phyloP scores from a whole-genome alignment of 345 rosid species.

The Arabidopsis arenosa region DNA sequence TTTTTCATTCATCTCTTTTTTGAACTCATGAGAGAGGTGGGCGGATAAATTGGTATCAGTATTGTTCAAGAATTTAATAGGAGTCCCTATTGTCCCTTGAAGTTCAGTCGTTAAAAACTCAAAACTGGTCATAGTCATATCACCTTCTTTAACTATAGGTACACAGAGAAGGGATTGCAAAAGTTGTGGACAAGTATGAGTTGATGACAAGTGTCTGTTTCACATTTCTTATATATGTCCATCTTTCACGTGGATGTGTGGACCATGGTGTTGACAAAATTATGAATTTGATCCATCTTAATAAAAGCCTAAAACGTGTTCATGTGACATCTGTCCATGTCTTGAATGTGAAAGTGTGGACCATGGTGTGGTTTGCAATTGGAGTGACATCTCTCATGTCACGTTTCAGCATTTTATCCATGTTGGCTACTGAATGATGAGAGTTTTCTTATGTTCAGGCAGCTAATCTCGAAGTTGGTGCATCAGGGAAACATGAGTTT shows the following conservation, averaged over 20 bases:
- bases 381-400: constrained; percentile 12
- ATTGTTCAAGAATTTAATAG: background rate
- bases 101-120: background rate
- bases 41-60: background rate
- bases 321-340: constrained; percentile 2
- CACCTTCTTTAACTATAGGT: background rate
- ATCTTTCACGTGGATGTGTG: constrained; percentile 21
- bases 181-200: background rate
- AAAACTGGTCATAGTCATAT: constrained; percentile 9
- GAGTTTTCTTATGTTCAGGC: constrained; percentile 53
- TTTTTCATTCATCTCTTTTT: background rate
- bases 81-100: background rate
- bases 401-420: background rate
- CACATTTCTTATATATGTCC: constrained; percentile 5
- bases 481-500: constrained; percentile 77
- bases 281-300: background rate
- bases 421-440: constrained; percentile 13
- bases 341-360: constrained; percentile 7
- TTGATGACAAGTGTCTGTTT: constrained; percentile 1
- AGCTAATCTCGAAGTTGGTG: constrained; percentile 82
- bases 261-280: constrained; percentile 13
- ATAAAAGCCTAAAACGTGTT: background rate
- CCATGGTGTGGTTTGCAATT: constrained; percentile 2
- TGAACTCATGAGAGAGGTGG: background rate
- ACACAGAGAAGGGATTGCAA: background rate